A percentile compares a stretch with the other conserved stretches of the same genome.
These are phyloP conservation scores for Neurospora sp. DNA, from an alignment of 495 filamentous ascomycete species.

Conservation along the genomic window DNA sequence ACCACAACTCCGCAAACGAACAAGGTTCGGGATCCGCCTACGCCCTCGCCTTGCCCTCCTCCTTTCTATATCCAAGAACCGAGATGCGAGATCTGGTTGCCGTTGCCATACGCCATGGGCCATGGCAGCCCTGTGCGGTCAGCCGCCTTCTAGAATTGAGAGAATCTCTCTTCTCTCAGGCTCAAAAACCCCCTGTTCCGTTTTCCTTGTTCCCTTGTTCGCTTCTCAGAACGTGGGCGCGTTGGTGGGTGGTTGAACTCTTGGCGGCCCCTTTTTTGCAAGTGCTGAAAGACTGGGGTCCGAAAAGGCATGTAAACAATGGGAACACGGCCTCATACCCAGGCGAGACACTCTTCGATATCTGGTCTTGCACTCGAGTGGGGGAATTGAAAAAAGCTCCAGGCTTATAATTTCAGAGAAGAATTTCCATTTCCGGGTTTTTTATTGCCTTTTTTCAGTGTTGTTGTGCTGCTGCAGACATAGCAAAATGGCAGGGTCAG, in stretches of 20 bases:
- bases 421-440: too few species aligned
- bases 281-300: neutral
- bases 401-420: too few species aligned
- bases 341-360: neutral
- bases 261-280: neutral
- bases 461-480: neutral
- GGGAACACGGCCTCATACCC: neutral
- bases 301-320: neutral
- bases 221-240: too few species aligned
- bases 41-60: neutral
- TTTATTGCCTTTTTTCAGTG: neutral
- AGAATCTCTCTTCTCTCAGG: neutral
- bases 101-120: neutral
- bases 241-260: neutral
- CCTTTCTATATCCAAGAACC: neutral
- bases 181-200: neutral
- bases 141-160: neutral
- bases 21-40: neutral
- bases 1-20: neutral
- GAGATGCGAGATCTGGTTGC: neutral
- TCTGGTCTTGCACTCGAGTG: neutral
- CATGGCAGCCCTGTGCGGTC: neutral
- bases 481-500: neutral
- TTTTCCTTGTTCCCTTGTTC: neutral
- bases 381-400: too few species aligned